Conservation (phyloP, 139 green algal species). For the Chloropicon primus region DNA sequence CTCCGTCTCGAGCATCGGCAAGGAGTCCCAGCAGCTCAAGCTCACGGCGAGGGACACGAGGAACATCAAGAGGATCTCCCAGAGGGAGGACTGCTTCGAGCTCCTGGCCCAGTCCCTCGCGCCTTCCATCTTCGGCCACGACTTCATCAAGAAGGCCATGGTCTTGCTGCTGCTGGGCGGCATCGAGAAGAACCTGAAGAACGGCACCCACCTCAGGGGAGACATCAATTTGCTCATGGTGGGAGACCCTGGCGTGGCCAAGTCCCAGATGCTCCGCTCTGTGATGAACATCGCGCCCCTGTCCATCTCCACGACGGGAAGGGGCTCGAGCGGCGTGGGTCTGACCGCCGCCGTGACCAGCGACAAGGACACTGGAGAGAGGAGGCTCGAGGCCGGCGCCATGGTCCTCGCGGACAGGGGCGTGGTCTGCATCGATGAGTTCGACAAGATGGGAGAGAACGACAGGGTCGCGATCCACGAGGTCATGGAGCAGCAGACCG, state of each 20-base stretch:
- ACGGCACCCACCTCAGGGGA: constrained; percentile 72
- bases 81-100: constrained; percentile 43
- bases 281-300: constrained; percentile 88
- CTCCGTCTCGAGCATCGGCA: background rate
- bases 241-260: constrained; percentile 86
- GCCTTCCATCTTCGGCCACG: constrained; percentile 92
- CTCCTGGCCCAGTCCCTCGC: constrained; percentile 72
- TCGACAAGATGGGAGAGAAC: constrained; percentile 98
- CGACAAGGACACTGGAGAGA: constrained; percentile 84
- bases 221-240: constrained; percentile 96
- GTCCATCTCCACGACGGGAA: constrained; percentile 83
- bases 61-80: constrained; percentile 27
- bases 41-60: constrained; percentile 18
- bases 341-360: constrained; percentile 91
- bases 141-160: constrained; percentile 79
- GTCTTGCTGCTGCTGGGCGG: constrained; percentile 46
- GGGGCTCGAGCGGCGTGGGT: constrained; percentile 89
- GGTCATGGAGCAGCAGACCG: constrained; percentile 60
- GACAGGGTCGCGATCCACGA: constrained; percentile 98
- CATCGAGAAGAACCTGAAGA: constrained; percentile 31
- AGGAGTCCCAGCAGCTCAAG: constrained; percentile 4
- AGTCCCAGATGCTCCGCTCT: constrained; percentile 88
- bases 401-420: constrained; percentile 97
- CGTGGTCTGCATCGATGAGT: constrained; percentile 98
- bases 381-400: constrained; percentile 86